phyloP scores from a whole-genome alignment of 768 basidiomycete species.

The Trametes meyenii region DNA sequence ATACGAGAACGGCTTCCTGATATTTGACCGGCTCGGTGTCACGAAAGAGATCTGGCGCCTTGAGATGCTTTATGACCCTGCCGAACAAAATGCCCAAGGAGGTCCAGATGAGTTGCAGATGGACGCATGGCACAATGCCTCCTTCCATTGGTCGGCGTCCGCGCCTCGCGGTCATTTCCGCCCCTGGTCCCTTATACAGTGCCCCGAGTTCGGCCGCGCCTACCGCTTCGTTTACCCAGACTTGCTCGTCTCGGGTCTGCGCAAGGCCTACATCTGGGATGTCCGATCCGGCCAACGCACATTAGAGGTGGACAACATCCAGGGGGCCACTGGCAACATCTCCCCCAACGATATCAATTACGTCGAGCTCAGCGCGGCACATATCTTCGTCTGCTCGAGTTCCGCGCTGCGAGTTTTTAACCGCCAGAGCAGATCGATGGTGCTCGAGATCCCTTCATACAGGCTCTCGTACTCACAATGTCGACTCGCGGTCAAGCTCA shows the following conservation, averaged over 20 bases:
- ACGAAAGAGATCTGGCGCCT: constrained; percentile 75
- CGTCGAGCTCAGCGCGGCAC: constrained; percentile 61
- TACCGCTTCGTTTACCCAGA: constrained; percentile 72
- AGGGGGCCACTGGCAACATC: constrained; percentile 20
- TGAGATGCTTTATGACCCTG: constrained; percentile 26
- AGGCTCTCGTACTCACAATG: constrained; percentile 7
- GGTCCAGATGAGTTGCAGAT: constrained; percentile 33
- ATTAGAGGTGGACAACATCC: constrained; percentile 49
- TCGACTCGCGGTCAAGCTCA: constrained; percentile 4
- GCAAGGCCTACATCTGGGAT: constrained; percentile 63
- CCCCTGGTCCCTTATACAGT: constrained; percentile 60
- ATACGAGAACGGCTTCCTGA: constrained; percentile 68
- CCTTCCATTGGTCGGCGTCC: constrained; percentile 18
- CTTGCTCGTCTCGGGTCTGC: constrained; percentile 51
- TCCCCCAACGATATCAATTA: constrained; percentile 52
- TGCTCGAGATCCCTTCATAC: constrained; percentile 39
- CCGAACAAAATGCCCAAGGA: not conserved
- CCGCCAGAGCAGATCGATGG: constrained; percentile 46
- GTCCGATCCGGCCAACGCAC: constrained; percentile 52
- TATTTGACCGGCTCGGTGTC: constrained; percentile 63
- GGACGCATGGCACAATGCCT: constrained; percentile 29
- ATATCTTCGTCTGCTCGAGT: constrained; percentile 62
- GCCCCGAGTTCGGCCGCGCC: constrained; percentile 50
- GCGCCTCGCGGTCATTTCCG: constrained; percentile 53
- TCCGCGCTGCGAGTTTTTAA: constrained; percentile 55